phyloP scores from a whole-genome alignment of 2,329 filamentous ascomycete genomes.

The Whalleya microplaca region DNA sequence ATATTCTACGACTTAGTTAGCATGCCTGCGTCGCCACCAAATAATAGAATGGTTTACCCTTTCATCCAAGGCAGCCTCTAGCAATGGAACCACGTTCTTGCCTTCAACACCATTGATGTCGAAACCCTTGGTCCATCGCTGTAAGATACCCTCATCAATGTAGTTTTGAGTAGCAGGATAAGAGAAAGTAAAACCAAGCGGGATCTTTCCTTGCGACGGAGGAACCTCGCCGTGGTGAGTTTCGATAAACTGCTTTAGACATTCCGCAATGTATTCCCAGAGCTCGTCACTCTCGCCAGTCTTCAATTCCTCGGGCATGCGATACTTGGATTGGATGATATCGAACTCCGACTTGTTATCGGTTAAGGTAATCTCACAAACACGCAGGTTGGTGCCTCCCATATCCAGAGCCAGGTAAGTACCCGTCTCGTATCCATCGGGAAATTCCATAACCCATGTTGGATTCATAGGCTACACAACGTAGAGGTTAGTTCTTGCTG shows the following conservation, averaged over 20 bases:
- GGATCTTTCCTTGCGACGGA: conserved; percentile 63
- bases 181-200: conserved; percentile 93
- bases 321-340: conserved; percentile 95
- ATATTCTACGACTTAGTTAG: conserved; percentile 63
- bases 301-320: conserved; percentile 91
- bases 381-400: conserved; percentile 93
- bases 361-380: conserved; percentile 89
- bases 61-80: conserved; percentile 76
- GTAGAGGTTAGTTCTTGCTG: conserved; percentile 9
- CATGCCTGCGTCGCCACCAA: neutral
- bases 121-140: conserved; percentile 97
- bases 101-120: conserved; percentile 93
- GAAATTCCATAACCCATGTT: conserved; percentile 92
- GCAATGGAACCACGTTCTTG: conserved; percentile 84
- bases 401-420: conserved; percentile 91
- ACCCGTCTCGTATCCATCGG: conserved; percentile 83
- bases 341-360: conserved; percentile 89
- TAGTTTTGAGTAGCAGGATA: conserved; percentile 93
- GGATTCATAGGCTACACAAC: conserved; percentile 85
- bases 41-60: conserved; percentile 52
- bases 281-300: conserved; percentile 81
- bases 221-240: conserved; percentile 74
- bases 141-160: conserved; percentile 89
- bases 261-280: conserved; percentile 95
- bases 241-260: conserved; percentile 86